Evolutionary conservation across 352 stramenopile genomes (phyloP).

Genomic region (Phytopythium aichiense): DNA sequence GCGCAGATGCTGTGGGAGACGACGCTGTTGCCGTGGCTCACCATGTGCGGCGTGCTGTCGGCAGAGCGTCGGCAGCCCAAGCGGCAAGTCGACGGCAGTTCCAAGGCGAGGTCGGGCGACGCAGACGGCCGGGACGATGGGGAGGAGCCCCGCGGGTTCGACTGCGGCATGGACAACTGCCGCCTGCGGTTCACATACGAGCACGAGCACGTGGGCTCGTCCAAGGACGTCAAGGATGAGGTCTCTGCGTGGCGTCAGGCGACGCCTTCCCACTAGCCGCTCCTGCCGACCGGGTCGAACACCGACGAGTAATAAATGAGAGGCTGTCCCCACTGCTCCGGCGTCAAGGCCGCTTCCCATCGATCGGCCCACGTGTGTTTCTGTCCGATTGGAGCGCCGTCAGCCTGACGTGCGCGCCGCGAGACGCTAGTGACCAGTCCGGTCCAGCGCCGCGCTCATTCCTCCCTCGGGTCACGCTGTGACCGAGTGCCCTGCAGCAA

Average conservation of each 20-base stretch:
- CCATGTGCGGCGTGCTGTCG: conserved; percentile 52
- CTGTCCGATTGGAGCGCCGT: background rate
- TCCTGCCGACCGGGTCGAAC: background rate
- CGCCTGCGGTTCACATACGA: conserved; percentile 64
- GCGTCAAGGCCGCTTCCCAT: background rate
- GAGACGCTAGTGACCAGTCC: conserved; percentile 2
- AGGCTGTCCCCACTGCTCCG: background rate
- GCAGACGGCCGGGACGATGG: conserved; percentile 9
- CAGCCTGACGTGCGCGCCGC: conserved; percentile 1
- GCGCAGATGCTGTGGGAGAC: conserved; percentile 47
- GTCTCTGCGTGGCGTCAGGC: conserved; percentile 52
- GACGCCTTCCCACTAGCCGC: conserved; percentile 1
- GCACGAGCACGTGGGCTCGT: conserved; percentile 66
- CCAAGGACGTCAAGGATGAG: conserved; percentile 51
- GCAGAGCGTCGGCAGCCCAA: conserved; percentile 28
- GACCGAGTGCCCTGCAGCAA: too few species aligned
- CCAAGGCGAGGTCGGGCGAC: conserved; percentile 8
- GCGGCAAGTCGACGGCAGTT: background rate
- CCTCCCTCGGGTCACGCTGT: background rate
- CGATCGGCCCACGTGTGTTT: background rate
- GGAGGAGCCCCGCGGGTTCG: conserved; percentile 37
- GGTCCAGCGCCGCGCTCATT: conserved; percentile 1
- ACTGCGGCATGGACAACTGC: conserved; percentile 56
- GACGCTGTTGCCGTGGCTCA: conserved; percentile 54
- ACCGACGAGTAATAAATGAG: conserved; percentile 2